A percentile compares a stretch with the other conserved stretches of the same genome.
Evolutionary conservation across 805 yeast genomes (phyloP).

Genomic region (Pichia scutulata): DNA sequence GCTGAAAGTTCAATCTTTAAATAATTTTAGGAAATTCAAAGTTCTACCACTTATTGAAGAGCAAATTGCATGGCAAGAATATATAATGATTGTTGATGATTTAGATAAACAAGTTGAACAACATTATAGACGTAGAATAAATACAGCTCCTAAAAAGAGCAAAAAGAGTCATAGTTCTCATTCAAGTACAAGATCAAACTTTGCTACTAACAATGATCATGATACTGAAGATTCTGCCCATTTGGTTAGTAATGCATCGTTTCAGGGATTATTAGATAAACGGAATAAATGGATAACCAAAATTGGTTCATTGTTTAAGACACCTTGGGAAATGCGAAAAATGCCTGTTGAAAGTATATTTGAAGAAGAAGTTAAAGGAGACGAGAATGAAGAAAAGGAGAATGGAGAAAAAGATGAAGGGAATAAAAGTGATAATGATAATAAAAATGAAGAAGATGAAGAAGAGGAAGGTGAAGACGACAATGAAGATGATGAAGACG

Average conservation of each 20-base stretch:
- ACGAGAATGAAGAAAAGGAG: constrained; percentile 13
- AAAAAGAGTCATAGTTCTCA: constrained; percentile 34
- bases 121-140: constrained; percentile 75
- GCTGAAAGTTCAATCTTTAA: constrained; percentile 49
- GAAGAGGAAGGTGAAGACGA: constrained; percentile 14
- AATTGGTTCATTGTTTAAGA: constrained; percentile 78
- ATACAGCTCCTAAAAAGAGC: constrained; percentile 57
- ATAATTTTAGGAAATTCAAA: constrained; percentile 57
- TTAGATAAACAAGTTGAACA: constrained; percentile 95
- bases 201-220: constrained; percentile 4
- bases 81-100: constrained; percentile 81
- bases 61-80: constrained; percentile 93
- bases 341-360: constrained; percentile 63
- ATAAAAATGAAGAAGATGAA: constrained; percentile 10
- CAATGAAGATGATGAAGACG: constrained; percentile 18
- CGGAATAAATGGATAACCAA: constrained; percentile 81
- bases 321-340: constrained; percentile 63
- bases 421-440: constrained; percentile 18
- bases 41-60: constrained; percentile 72
- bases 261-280: constrained; percentile 75
- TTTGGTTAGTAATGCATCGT: constrained; percentile 69
- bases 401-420: constrained; percentile 14
- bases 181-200: not conserved
- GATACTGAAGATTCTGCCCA: constrained; percentile 36
- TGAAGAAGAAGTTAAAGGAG: constrained; percentile 23